phyloP scores from a whole-genome alignment of 1,284 basidiomycete species.

The Puccinia novopanici region DNA sequence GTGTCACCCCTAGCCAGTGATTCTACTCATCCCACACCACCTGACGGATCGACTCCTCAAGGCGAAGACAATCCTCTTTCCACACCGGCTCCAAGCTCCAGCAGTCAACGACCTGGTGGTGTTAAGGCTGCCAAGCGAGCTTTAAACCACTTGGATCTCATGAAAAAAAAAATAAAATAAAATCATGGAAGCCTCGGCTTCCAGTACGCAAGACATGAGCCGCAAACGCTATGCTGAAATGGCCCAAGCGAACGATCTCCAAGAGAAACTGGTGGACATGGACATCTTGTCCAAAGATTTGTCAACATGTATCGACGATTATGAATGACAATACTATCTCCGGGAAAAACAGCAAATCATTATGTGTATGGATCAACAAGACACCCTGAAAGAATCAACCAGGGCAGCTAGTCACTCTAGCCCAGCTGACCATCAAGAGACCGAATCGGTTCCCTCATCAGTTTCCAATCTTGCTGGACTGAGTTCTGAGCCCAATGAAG shows the following conservation, averaged over 20 bases:
- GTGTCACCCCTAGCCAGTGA: not conserved
- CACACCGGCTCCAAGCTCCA: not conserved
- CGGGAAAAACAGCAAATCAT: not conserved
- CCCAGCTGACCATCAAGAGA: no score
- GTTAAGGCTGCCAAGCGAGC: not conserved
- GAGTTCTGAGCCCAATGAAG: no score
- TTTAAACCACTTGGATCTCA: not conserved
- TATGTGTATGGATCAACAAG: not conserved
- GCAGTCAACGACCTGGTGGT: not conserved
- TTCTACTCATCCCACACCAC: not conserved
- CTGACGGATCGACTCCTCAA: not conserved
- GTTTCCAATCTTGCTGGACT: no score
- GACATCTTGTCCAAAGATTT: constrained; percentile 13
- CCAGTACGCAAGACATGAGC: not conserved
- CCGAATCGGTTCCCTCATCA: no score
- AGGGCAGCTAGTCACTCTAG: no score
- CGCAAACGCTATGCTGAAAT: not conserved
- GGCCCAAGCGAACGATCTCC: not conserved
- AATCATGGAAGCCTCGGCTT: not conserved
- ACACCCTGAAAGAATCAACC: no score
- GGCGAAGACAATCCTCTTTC: no score
- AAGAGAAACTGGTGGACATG: not conserved
- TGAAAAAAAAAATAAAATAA: not conserved
- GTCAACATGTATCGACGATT: not conserved
- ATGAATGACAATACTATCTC: not conserved